Conservation (phyloP, 768 basidiomycete genomes). For the Leucosporidium creatinivorum region DNA sequence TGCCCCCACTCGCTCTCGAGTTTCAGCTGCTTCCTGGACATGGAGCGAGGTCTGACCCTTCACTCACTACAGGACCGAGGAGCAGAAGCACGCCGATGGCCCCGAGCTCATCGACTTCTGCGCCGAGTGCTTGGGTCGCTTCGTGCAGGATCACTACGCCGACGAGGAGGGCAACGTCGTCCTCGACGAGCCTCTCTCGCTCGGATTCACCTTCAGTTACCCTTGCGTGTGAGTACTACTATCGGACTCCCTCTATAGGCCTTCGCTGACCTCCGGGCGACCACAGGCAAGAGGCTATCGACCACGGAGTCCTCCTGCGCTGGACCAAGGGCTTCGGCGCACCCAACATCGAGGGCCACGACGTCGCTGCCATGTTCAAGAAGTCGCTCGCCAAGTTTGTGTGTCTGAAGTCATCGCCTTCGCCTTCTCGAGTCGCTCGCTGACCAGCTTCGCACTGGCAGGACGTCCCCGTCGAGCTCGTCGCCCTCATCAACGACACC, state of each 20-base stretch:
- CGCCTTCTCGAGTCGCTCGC: no score
- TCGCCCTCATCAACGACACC: slow-evolving; percentile 92
- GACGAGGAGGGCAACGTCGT: slow-evolving; percentile 48
- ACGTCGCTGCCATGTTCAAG: slow-evolving; percentile 90
- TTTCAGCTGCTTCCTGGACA: not conserved
- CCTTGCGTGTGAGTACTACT: slow-evolving; percentile 60
- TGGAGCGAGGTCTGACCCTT: not conserved
- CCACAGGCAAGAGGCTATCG: slow-evolving; percentile 78
- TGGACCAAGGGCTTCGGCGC: slow-evolving; percentile 99
- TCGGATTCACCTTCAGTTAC: slow-evolving; percentile 99
- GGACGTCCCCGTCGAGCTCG: slow-evolving; percentile 74
- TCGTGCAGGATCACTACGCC: slow-evolving; percentile 63
- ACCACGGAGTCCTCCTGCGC: slow-evolving; percentile 86
- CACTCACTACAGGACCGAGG: slow-evolving; percentile 54
- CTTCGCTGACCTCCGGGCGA: not conserved
- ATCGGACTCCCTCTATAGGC: not conserved
- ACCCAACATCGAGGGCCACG: slow-evolving; percentile 78
- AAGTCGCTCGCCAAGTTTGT: slow-evolving; percentile 70
- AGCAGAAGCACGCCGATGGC: slow-evolving; percentile 97
- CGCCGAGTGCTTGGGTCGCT: slow-evolving; percentile 82
- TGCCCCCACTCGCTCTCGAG: not conserved
- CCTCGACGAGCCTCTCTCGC: slow-evolving; percentile 51
- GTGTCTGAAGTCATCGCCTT: slow-evolving; percentile 34
- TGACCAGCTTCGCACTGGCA: slow-evolving; percentile 39
- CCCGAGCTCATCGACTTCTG: slow-evolving; percentile 95